These are phyloP conservation scores for Neopestalotiopsis rosae DNA, from an alignment of 2,329 filamentous ascomycete genomes.

Conservation along the genomic window DNA sequence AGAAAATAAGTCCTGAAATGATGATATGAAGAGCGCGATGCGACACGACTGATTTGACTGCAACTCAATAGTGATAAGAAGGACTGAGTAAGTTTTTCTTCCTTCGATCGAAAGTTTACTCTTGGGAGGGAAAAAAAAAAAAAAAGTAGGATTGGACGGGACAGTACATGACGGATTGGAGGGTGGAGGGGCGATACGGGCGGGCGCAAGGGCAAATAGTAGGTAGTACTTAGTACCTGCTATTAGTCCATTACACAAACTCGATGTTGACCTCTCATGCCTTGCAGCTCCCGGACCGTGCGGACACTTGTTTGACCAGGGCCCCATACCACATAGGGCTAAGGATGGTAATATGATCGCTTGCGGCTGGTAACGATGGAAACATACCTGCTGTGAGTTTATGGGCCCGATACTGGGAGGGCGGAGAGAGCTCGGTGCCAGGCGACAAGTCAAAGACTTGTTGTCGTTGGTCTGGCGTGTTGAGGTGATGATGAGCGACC, in stretches of 20 bases:
- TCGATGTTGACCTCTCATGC: not conserved
- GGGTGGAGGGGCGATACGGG: not conserved
- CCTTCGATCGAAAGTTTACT: not conserved
- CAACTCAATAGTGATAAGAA: not conserved
- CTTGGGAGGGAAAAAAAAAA: not conserved
- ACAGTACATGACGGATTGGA: not conserved
- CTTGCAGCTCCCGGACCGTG: not conserved
- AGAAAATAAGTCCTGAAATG: not conserved
- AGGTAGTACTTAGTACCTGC: not conserved
- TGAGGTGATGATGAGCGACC: constrained; percentile 13
- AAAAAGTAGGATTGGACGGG: not conserved
- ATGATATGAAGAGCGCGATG: not conserved
- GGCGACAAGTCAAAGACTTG: not conserved
- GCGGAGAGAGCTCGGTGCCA: not conserved
- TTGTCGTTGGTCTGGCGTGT: not conserved
- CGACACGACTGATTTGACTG: not conserved
- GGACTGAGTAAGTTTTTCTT: not conserved
- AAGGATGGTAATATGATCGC: constrained; percentile 1
- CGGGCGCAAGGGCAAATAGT: not conserved
- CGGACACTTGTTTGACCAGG: not conserved
- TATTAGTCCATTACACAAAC: not conserved
- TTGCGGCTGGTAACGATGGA: not conserved
- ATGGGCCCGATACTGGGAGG: not conserved
- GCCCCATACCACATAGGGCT: constrained; percentile 1
- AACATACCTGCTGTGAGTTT: constrained; percentile 15